phyloP scores from a whole-genome alignment of 1,284 basidiomycete genomes.

The Peniophora sp. region DNA sequence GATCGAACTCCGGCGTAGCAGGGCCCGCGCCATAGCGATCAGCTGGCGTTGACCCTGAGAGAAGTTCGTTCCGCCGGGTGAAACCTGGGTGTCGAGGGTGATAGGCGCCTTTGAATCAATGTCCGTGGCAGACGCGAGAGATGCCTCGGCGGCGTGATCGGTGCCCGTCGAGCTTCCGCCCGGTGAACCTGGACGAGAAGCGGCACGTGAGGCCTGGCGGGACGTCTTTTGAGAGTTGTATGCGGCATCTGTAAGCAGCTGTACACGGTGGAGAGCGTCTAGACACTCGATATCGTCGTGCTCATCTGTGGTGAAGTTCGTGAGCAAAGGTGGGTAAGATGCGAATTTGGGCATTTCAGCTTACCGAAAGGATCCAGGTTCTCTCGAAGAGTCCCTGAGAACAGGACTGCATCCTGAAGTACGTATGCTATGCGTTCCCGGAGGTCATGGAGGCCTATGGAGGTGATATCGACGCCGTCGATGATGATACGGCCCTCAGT shows the following conservation, averaged over 20 bases:
- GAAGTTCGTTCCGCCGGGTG: slow-evolving; percentile 76
- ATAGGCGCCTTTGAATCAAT: slow-evolving; percentile 46
- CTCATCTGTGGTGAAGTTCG: slow-evolving; percentile 39
- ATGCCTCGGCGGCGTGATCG: slow-evolving; percentile 25
- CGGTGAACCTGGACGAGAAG: slow-evolving; percentile 20
- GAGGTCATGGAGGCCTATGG: slow-evolving; percentile 81
- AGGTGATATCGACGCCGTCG: slow-evolving; percentile 86
- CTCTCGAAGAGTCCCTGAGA: slow-evolving; percentile 80
- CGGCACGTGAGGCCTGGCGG: slow-evolving; percentile 36
- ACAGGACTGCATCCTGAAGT: slow-evolving; percentile 77
- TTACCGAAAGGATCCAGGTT: slow-evolving; percentile 81
- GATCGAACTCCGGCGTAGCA: slow-evolving; percentile 68
- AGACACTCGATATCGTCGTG: slow-evolving; percentile 74
- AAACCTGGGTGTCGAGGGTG: slow-evolving; percentile 65
- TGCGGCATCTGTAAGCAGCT: slow-evolving; percentile 47
- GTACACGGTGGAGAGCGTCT: slow-evolving; percentile 58
- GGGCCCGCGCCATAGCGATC: slow-evolving; percentile 72
- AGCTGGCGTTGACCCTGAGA: slow-evolving; percentile 82
- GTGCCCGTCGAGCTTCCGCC: slow-evolving; percentile 9
- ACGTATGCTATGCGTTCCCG: slow-evolving; percentile 72
- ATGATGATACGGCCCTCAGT: slow-evolving; percentile 71
- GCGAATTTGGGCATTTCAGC: slow-evolving; percentile 6
- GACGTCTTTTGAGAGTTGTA: slow-evolving; percentile 40
- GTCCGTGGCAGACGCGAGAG: slow-evolving; percentile 35
- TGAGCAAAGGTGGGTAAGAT: not conserved